Base-by-base conservation (phyloP, 2,329 filamentous ascomycete genomes). In the Albifimbria verrucaria region DNA sequence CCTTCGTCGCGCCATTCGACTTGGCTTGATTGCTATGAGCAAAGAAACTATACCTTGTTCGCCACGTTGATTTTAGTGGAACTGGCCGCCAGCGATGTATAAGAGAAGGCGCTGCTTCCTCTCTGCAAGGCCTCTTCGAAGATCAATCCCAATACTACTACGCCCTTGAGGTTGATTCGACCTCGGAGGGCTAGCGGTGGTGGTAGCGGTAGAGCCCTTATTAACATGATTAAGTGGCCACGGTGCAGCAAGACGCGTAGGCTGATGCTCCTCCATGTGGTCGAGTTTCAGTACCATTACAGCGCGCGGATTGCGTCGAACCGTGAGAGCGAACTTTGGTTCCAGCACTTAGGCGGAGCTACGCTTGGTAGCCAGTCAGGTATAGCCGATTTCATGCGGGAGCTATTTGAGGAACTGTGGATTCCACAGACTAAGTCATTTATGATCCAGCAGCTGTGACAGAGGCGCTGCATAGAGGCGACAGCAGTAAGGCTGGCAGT, bases 331-430 rank as follows among this genome's bases (percentile, higher is more conserved):
- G 45, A 49, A 17, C 21, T 49, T 6, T 52, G 23, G 47, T 49
- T 49, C n/a, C 18, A 32, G 3, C 32, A 52, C 39, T 32, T 36
- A 18, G 47, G 15, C 39, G 9, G 18, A 7, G 39, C 9, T 10
- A n/a, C 39, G 9, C n/a, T 43, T n/a, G 9, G 9, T 10, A 7
- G 39, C 39, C 39, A 7, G 9, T 10, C 9, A n/a, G 39, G 39
- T 43, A n/a, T 43, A n/a, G 39, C 39, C 39, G 9, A 42, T 20
- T 53, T 56, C 24, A 6, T 52, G 2, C 6, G 44, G 7, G 21
- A 52, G 49, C 45, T 58, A n/a, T 20, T 58, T 28, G n/a, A 25
- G 12, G 43, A 53, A 12, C 36, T 58, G 1, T 58, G 42, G 52
- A 23, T 58, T 7, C 54, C 26, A 7, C 7, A 58, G 44, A 58